These are phyloP conservation scores for Mortierella alpina DNA, from an alignment of 192 early-diverging fungal genomes.

Conservation along the genomic window DNA sequence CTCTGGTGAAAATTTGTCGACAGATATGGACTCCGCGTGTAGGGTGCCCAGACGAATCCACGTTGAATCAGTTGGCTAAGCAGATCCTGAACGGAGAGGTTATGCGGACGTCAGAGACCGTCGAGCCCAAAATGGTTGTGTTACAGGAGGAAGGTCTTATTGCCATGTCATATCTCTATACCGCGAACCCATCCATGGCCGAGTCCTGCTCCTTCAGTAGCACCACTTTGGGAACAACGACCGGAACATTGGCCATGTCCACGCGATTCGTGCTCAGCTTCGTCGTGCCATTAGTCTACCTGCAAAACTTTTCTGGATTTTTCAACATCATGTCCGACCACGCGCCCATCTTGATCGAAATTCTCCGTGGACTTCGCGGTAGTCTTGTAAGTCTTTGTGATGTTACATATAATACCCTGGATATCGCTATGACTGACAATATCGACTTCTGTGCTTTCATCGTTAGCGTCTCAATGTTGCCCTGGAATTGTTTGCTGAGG, in stretches of 20 bases:
- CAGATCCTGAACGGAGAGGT: constrained; percentile 67
- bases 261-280: constrained; percentile 59
- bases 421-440: neutral
- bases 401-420: neutral
- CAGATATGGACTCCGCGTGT: constrained; percentile 50
- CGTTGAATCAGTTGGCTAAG: constrained; percentile 52
- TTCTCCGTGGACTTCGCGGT: constrained; percentile 48
- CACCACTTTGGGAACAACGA: constrained; percentile 31
- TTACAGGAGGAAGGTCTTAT: constrained; percentile 57
- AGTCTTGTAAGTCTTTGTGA: constrained; percentile 31
- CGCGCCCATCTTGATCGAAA: constrained; percentile 58
- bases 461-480: constrained; percentile 38
- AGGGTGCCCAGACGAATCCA: constrained; percentile 52
- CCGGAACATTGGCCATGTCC: constrained; percentile 47
- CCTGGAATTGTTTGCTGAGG: constrained; percentile 57
- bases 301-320: constrained; percentile 62
- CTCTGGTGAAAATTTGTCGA: neutral
- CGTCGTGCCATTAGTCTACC: constrained; percentile 59
- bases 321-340: constrained; percentile 59
- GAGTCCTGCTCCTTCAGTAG: constrained; percentile 36
- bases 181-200: constrained; percentile 35
- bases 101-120: constrained; percentile 45
- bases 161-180: constrained; percentile 49
- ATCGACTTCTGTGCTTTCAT: neutral
- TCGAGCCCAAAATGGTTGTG: constrained; percentile 63